These are phyloP conservation scores for Candida gorgasii DNA, from an alignment of 805 yeast species.

Conservation along the genomic window DNA sequence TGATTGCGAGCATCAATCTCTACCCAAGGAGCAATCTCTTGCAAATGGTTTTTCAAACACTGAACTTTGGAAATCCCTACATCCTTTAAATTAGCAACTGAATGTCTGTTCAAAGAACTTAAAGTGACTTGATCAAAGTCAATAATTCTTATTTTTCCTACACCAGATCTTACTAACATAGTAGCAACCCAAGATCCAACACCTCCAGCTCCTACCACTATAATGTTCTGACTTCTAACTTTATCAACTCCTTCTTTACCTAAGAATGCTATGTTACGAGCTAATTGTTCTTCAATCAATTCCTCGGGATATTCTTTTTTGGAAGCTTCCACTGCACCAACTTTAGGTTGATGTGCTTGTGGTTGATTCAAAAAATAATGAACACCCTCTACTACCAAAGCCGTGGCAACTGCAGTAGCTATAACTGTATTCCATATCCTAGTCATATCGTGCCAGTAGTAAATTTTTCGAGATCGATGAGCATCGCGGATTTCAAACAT, in stretches of 20 bases:
- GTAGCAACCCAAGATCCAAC: slow-evolving; percentile 97
- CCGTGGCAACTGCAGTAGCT: slow-evolving; percentile 26
- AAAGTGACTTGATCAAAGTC: slow-evolving; percentile 97
- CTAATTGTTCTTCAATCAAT: slow-evolving; percentile 85
- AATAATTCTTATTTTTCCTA: slow-evolving; percentile 71
- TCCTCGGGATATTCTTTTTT: slow-evolving; percentile 49
- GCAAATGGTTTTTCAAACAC: slow-evolving; percentile 68
- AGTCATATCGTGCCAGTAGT: slow-evolving; percentile 7
- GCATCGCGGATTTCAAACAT: slow-evolving; percentile 4
- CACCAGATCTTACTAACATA: slow-evolving; percentile 90
- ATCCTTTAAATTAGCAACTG: slow-evolving; percentile 87
- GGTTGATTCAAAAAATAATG: slow-evolving; percentile 24
- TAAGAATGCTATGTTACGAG: slow-evolving; percentile 89
- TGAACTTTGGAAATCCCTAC: slow-evolving; percentile 92
- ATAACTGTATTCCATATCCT: slow-evolving; percentile 19
- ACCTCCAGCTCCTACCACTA: slow-evolving; percentile 94
- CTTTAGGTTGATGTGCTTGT: background rate
- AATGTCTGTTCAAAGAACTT: slow-evolving; percentile 89
- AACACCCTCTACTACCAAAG: slow-evolving; percentile 35
- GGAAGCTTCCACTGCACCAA: background rate
- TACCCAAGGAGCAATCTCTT: slow-evolving; percentile 91
- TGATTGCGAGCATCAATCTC: slow-evolving; percentile 74
- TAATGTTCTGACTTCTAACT: slow-evolving; percentile 68
- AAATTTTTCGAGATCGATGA: slow-evolving; percentile 4
- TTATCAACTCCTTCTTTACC: slow-evolving; percentile 81